Evolutionary conservation across 352 stramenopile genomes (phyloP), one percentile per base, ranked within the genome.

Genomic region (Phytophthora foliorum): DNA sequence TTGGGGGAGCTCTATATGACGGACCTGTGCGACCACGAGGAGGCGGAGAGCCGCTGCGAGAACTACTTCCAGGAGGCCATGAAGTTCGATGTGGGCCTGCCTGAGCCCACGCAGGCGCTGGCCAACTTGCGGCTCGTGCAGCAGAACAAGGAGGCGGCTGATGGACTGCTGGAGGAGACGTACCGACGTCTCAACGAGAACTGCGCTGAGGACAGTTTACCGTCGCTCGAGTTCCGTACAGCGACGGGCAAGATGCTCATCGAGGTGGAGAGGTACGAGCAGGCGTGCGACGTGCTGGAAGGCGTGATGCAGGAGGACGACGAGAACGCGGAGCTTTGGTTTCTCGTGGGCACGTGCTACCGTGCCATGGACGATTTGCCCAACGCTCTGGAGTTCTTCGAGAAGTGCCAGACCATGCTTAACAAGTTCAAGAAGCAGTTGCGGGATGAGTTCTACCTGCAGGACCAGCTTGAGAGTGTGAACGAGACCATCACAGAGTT

Each of bases 1-100:
- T 82, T 99, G 14, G 95, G 92, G 11, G 97, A 99, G 81, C 88
- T 99, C 17, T 99, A 98, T 78, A 95, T 99, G 86, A 99, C 97
- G 25, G 97, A 99, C 74, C 81, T 99, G 41, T 99, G 89, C 61
- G 87, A 94, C 69, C 77, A 91, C 72, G 78, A 96, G 59, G 90
- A 98, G 69, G 97, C 97, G 21, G 97, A 99, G 81, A 72, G 61
- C 11, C 83, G 88, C 38, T 99, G 97, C 72, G 95, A 99, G 77
- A 78, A 80, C 3, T 94, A 93, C 59, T 90, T 99, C 34, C 67
- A 90, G 52, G 78, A 94, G 27, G 95, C 97, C 34, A 84, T 99
- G 68, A 86, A 93, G 74, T 91, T 94, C 66, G 92, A 98, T 67
- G 78, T 97, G n/a, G 86, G 84, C 1, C 70, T 94, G 49, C 92